These are phyloP conservation scores for Oryza rufipogon DNA, from an alignment of 176 grass and related monocot species.

Conservation along the genomic window DNA sequence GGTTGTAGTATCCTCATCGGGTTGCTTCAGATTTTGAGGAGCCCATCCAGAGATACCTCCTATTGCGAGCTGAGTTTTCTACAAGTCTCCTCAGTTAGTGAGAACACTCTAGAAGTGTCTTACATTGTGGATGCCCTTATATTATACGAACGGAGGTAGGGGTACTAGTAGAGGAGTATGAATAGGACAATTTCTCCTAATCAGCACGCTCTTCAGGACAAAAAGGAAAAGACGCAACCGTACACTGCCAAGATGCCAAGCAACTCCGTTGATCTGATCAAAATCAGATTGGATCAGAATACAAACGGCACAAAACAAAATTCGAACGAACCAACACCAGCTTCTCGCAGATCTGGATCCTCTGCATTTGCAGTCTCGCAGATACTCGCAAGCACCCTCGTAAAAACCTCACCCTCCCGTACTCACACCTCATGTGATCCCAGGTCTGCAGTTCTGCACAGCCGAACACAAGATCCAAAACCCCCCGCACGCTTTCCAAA, in stretches of 20 bases:
- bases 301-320: not conserved
- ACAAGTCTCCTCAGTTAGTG: too few species aligned
- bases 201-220: too few species aligned
- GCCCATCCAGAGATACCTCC: too few species aligned
- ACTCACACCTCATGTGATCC: not conserved
- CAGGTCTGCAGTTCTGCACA: not conserved
- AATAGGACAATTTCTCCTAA: too few species aligned
- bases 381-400: not conserved
- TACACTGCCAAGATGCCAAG: conserved; percentile 5
- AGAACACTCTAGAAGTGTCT: too few species aligned
- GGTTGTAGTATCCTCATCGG: too few species aligned
- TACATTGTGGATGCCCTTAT: too few species aligned
- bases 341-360: conserved; percentile 10
- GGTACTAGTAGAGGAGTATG: too few species aligned
- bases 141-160: too few species aligned
- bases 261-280: not conserved
- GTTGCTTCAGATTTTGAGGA: too few species aligned
- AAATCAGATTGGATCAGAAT: not conserved
- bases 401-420: not conserved
- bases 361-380: not conserved
- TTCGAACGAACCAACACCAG: not conserved
- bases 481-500: conserved; percentile 2
- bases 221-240: not conserved
- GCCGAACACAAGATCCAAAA: conserved; percentile 31
- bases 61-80: too few species aligned